These are phyloP conservation scores for Gossypium australe DNA, from an alignment of 345 rosid genomes.

Conservation along the genomic window DNA sequence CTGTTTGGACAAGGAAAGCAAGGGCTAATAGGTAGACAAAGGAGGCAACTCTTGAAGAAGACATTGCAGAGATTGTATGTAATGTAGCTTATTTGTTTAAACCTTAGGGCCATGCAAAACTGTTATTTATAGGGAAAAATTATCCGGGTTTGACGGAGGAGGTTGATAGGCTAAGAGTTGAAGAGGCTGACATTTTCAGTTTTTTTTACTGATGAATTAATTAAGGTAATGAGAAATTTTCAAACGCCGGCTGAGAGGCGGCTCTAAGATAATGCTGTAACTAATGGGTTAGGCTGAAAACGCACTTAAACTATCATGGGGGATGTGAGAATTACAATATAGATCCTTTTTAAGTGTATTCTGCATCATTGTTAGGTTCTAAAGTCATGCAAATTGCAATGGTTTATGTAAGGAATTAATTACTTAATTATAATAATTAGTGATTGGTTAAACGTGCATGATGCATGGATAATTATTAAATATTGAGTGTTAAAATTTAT, in stretches of 20 bases:
- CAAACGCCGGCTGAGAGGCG: neutral
- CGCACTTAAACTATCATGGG: neutral
- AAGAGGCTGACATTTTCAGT: neutral
- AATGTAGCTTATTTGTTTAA: neutral
- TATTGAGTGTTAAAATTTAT: neutral
- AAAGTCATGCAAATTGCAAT: neutral
- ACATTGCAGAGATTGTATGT: neutral
- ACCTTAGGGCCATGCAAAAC: neutral
- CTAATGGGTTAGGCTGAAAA: neutral
- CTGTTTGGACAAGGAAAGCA: slow-evolving; percentile 29
- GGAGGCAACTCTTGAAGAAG: slow-evolving; percentile 9
- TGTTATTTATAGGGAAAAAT: neutral
- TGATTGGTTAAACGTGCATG: neutral
- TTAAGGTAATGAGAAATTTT: neutral
- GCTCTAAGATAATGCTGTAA: neutral
- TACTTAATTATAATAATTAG: neutral
- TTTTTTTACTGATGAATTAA: neutral
- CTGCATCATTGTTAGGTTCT: neutral
- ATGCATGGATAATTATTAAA: neutral
- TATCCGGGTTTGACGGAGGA: neutral
- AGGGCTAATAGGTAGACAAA: slow-evolving; percentile 5
- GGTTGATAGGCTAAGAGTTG: neutral
- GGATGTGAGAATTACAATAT: neutral
- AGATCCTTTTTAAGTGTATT: neutral
- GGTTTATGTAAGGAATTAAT: neutral